A percentile compares a stretch with the other conserved stretches of the same genome.
phyloP scores from a whole-genome alignment of 2,329 filamentous ascomycete species.

The Parasarocladium wereldwijsianum region DNA sequence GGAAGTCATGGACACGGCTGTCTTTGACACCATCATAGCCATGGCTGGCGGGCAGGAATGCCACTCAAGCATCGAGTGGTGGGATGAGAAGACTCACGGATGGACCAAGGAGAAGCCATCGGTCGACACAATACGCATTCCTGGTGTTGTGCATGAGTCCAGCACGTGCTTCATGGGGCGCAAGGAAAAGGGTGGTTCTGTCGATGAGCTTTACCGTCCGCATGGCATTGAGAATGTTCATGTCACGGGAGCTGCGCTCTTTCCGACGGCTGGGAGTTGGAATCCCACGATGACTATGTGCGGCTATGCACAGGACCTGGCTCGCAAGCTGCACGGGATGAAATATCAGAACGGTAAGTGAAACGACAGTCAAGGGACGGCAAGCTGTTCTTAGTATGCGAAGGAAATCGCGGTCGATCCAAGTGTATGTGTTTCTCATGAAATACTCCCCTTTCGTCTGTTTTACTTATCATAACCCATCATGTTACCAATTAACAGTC shows the following conservation, averaged over 20 bases:
- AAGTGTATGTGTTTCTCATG: no score
- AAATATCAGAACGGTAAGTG: no score
- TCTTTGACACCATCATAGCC: conserved; percentile 3
- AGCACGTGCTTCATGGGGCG: conserved; percentile 2
- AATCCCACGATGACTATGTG: conserved; percentile 2
- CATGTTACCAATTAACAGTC: no score
- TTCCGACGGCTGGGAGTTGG: neutral
- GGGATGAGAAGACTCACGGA: conserved; percentile 3
- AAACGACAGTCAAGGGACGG: no score
- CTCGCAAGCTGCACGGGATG: neutral
- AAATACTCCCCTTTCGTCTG: no score
- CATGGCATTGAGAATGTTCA: conserved; percentile 1
- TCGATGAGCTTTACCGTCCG: conserved; percentile 1
- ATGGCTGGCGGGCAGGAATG: conserved; percentile 1
- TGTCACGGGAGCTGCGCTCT: conserved; percentile 1
- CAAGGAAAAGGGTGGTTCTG: conserved; percentile 1
- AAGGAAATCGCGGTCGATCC: no score
- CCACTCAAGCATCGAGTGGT: conserved; percentile 3
- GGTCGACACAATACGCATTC: conserved; percentile 4
- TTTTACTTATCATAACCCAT: no score
- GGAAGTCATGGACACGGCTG: conserved; percentile 4
- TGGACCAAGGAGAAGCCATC: conserved; percentile 3
- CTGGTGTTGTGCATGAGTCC: conserved; percentile 3
- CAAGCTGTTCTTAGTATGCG: no score
- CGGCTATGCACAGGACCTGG: conserved; percentile 1